Evolutionary conservation across 768 basidiomycete species (phyloP).

Genomic region (Mycena vulgaris): DNA sequence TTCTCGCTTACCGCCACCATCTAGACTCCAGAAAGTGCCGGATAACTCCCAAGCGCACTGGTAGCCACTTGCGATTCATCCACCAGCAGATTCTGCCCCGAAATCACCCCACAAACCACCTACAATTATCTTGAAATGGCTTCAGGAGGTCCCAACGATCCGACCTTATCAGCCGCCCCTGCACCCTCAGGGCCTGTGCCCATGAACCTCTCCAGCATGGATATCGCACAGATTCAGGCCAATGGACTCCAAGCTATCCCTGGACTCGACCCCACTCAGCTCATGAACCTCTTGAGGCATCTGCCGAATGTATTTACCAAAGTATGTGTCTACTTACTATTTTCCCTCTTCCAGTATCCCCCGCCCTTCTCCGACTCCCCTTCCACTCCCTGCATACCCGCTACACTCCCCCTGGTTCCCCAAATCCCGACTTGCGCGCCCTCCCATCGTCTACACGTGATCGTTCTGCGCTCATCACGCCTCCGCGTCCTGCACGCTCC

Average conservation of each 20-base stretch:
- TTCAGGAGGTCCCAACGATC: conserved; percentile 20
- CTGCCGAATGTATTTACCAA: conserved; percentile 70
- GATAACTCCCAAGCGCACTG: not conserved
- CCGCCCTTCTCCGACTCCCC: conserved; percentile 24
- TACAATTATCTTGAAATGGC: conserved; percentile 21
- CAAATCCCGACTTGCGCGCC: conserved; percentile 47
- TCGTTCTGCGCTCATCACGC: conserved; percentile 54
- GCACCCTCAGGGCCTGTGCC: conserved; percentile 12
- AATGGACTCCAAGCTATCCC: conserved; percentile 24
- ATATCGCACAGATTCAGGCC: conserved; percentile 38
- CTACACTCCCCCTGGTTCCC: conserved; percentile 62
- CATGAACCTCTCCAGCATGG: conserved; percentile 21
- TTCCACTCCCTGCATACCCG: conserved; percentile 57
- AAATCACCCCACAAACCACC: not conserved
- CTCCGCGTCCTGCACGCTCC: conserved; percentile 37
- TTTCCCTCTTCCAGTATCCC: conserved; percentile 25
- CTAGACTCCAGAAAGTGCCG: not conserved
- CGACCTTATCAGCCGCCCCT: conserved; percentile 22
- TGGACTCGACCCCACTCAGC: conserved; percentile 68
- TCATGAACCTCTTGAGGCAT: conserved; percentile 72
- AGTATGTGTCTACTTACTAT: conserved; percentile 55
- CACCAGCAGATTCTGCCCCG: not conserved
- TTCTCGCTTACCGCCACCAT: conserved; percentile 24
- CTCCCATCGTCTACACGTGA: conserved; percentile 45
- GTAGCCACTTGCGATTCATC: conserved; percentile 2